These are phyloP conservation scores for Volvariella surrecta DNA, from an alignment of 1,284 basidiomycete genomes.

Conservation along the genomic window DNA sequence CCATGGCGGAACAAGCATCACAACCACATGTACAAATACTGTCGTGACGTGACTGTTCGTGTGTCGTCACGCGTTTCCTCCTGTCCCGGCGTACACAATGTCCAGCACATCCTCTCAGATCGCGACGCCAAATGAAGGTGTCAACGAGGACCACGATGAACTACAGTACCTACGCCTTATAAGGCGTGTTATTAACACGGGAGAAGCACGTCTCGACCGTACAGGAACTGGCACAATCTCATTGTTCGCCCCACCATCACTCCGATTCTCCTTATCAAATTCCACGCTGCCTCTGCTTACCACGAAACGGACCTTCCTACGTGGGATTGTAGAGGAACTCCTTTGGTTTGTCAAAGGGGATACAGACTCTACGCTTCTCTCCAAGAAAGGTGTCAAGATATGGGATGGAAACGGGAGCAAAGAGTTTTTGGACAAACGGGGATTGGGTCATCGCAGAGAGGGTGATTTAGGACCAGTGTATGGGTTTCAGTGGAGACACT, in stretches of 20 bases:
- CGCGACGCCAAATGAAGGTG: not conserved
- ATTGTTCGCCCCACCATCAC: conserved; percentile 80
- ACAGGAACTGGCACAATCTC: conserved; percentile 91
- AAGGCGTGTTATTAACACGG: conserved; percentile 60
- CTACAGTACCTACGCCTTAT: conserved; percentile 83
- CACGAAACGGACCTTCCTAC: conserved; percentile 90
- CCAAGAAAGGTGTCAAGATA: conserved; percentile 85
- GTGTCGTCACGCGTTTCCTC: too few species aligned
- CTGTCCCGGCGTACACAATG: too few species aligned
- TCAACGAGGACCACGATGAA: conserved; percentile 56
- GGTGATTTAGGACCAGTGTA: conserved; percentile 97
- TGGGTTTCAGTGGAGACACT: conserved; percentile 98
- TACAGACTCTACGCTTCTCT: conserved; percentile 77
- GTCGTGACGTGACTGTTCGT: too few species aligned
- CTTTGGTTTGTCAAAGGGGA: conserved; percentile 90
- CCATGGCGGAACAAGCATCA: too few species aligned
- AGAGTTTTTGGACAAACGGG: conserved; percentile 80
- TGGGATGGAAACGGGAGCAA: conserved; percentile 97
- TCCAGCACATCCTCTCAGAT: too few species aligned
- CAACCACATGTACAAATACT: too few species aligned
- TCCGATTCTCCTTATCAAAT: conserved; percentile 80
- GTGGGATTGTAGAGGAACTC: conserved; percentile 90
- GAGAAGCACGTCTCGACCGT: conserved; percentile 77
- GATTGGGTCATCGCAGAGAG: conserved; percentile 76
- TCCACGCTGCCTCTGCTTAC: conserved; percentile 82